Evolutionary conservation across 345 rosid genomes (phyloP).

Genomic region (Bretschneidera sinensis): DNA sequence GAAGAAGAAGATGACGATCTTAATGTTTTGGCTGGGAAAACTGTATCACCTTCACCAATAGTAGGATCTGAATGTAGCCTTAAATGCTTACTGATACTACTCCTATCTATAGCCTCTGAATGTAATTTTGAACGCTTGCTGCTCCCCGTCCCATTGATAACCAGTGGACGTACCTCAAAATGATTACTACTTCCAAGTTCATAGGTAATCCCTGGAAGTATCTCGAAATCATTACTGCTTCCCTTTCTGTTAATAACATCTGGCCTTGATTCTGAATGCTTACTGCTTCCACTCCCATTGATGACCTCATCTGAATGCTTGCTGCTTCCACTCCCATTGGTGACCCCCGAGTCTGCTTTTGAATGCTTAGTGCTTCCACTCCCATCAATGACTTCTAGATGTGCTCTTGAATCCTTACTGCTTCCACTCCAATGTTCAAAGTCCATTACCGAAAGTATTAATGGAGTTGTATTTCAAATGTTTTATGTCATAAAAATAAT

Average conservation of each 20-base stretch:
- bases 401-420: too few relatives aligned
- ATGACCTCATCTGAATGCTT: slow-evolving; percentile 4
- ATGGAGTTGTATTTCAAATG: slow-evolving; percentile 1
- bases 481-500: not conserved
- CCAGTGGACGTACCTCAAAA: slow-evolving; percentile 13
- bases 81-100: slow-evolving; percentile 17
- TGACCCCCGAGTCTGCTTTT: not conserved
- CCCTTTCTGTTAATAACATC: slow-evolving; percentile 8
- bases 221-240: slow-evolving; percentile 3
- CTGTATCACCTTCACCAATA: slow-evolving; percentile 5
- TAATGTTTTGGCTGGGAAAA: slow-evolving; percentile 3
- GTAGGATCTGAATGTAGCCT: slow-evolving; percentile 5
- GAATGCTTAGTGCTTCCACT: slow-evolving; percentile 15
- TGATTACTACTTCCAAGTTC: slow-evolving; percentile 5
- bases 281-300: slow-evolving; percentile 16
- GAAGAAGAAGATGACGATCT: slow-evolving; percentile 31
- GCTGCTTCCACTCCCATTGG: slow-evolving; percentile 10
- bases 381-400: too few relatives aligned
- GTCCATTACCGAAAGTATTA: slow-evolving; percentile 39
- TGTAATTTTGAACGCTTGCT: slow-evolving; percentile 12
- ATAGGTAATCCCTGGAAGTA: slow-evolving; percentile 14
- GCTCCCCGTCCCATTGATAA: slow-evolving; percentile 13
- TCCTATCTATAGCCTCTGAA: slow-evolving; percentile 18
- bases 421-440: slow-evolving; percentile 20
- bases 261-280: slow-evolving; percentile 9